Evolutionary conservation across 2,329 filamentous ascomycete genomes (phyloP), one percentile per base, ranked within the genome.

Genomic region (Aspergillus ochraceoroseus): DNA sequence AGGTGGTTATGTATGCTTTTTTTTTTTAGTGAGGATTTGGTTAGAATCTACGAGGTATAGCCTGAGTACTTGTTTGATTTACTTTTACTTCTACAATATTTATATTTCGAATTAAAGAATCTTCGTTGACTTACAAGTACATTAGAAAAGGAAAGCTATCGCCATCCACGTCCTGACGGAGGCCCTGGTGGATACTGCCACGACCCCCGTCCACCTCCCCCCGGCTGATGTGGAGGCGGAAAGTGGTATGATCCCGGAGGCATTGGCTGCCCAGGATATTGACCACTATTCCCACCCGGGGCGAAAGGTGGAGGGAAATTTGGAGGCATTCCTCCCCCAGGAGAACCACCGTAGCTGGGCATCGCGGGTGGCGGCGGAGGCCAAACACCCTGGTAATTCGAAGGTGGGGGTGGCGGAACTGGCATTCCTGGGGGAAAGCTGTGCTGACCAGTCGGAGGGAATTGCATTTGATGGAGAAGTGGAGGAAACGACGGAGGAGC

Each of bases 311-410:
- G 61, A 7, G 57, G 55, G 39, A 44, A 47, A 33, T 47, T 38
- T 13, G 44, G 7, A 20, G 26, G 11, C 12, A 15, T 19, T 30
- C 32, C 6, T 27, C 30, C 17, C 14, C 15, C 3, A 40, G 30
- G 49, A 52, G 31, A 53, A 29, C 39, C 43, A 5, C 20, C 20
- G 44, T 52, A 54, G 20, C 44, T 43, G 29, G 52, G 50, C 46
- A 58, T 49, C 5, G 54, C 55, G 27, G 58, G 58, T 30, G 61
- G 61, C 32, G 62, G 62, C 6, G 44, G 44, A 18, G 56, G 63
- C 63, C 64, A 67, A 7, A 52, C 37, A 9, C 62, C 62, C 19
- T 59, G 53, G 33, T 63, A 65, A 39, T 57, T 59, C 20, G 58
- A 54, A 11, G 58, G 58, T 33, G 61, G 55, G 29, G 57, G 59